Evolutionary conservation across 768 basidiomycete genomes (phyloP), one percentile per base, ranked within the genome.

Genomic region (Neoboletus subvelutipes): DNA sequence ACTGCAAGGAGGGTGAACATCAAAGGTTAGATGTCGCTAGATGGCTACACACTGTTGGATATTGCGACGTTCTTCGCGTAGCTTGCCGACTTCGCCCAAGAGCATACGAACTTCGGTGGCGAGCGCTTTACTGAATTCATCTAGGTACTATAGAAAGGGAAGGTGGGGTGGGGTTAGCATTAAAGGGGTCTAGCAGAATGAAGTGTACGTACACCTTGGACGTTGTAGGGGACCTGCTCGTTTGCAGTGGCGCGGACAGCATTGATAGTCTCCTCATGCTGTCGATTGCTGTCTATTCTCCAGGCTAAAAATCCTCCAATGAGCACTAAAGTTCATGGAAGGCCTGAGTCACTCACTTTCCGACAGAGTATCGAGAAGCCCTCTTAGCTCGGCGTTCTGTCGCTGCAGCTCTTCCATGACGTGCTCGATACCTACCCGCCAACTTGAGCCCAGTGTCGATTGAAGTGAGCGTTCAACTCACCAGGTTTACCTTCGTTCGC

Each of bases 61-160:
- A 24, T 80, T 81, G 42, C 91, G 83, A 64, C 86, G 80, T 65
- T 93, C 87, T 71, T 92, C 88, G 5, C 89, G 83, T 45, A 94
- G 76, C 62, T 87, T 89, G 40, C 91, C 90, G 40, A 93, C 92
- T 75, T 94, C 92, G 36, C 80, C 82, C 11, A 94, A 80, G 15
- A 94, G 77, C 80, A 90, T 87, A 31, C 90, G 84, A 11, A 94
- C 91, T 75, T 94, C 92, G 17, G 82, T 78, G 3, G 92, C 90
- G 45, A 94, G 73, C 1, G 92, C 87, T 69, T 85, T 88, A 71
- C 90, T 92, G 74, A 94, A 94, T 55, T 94, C 90, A 58, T 94
- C 88, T 15, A 94, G 80, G 68, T 94, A 93, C 88, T 91, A 54
- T 40, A 26, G 26, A 39, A 3, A 2, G 17, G 4, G 24, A 8